A percentile compares a stretch with the other conserved stretches of the same genome.
These are phyloP conservation scores for Corynascus novoguineensis DNA, from an alignment of 495 filamentous ascomycete genomes.

Conservation along the genomic window DNA sequence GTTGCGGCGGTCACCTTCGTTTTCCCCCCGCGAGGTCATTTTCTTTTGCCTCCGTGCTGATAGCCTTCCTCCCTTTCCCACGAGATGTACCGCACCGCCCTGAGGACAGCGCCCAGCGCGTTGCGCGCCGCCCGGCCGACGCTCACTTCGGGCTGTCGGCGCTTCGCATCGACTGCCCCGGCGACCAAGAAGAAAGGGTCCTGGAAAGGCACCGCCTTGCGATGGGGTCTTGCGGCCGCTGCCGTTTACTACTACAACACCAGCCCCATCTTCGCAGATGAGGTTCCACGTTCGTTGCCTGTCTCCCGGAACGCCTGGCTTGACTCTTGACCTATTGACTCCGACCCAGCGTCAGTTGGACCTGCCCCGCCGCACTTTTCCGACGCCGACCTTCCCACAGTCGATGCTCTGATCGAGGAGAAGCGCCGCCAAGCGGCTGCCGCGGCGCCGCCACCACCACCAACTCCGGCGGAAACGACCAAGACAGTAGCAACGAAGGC, in stretches of 20 bases:
- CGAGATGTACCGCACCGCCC: conserved; percentile 58
- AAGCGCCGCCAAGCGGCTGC: conserved; percentile 41
- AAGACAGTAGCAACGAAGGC: conserved; percentile 20
- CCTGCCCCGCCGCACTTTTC: conserved; percentile 39
- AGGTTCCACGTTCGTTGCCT: conserved; percentile 60
- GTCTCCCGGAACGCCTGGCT: background rate
- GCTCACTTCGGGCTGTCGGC: conserved; percentile 36
- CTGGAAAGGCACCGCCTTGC: conserved; percentile 70
- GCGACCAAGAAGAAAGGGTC: conserved; percentile 63
- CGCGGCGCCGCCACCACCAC: conserved; percentile 21
- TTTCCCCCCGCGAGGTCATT: conserved; percentile 12
- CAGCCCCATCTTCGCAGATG: conserved; percentile 76
- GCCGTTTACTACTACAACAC: conserved; percentile 94
- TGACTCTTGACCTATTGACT: background rate
- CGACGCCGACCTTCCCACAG: conserved; percentile 43
- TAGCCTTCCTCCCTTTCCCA: conserved; percentile 4
- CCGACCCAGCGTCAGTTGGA: conserved; percentile 24
- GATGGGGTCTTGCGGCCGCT: conserved; percentile 71
- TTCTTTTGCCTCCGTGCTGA: conserved; percentile 10
- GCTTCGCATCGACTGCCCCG: conserved; percentile 68
- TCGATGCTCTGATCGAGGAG: conserved; percentile 47
- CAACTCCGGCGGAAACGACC: conserved; percentile 13
- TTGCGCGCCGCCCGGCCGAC: conserved; percentile 36
- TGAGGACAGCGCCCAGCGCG: conserved; percentile 51
- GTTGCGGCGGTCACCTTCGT: conserved; percentile 18